Conservation (phyloP, 371 early-diverging fungal species). For the Syncephalastrum contaminatum region DNA sequence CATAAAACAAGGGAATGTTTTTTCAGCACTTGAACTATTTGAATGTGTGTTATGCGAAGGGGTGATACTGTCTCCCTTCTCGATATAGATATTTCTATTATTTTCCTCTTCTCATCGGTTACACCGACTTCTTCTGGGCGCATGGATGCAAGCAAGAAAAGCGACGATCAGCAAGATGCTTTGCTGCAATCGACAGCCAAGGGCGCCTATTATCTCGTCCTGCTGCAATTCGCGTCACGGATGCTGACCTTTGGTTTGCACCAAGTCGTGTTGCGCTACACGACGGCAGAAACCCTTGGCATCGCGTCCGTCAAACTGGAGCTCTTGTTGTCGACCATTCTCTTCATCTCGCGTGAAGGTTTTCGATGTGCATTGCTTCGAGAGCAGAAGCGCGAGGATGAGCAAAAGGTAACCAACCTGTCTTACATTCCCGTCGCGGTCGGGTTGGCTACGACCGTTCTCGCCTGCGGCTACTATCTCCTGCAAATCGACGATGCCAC, state of each 20-base stretch:
- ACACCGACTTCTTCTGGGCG: too few relatives aligned
- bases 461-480: slow-evolving; percentile 55
- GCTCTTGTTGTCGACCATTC: slow-evolving; percentile 78
- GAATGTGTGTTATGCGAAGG: too few relatives aligned
- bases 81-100: too few relatives aligned
- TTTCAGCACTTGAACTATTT: too few relatives aligned
- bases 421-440: slow-evolving; percentile 70
- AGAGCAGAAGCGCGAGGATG: slow-evolving; percentile 16
- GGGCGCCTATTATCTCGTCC: slow-evolving; percentile 76
- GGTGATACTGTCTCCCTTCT: too few relatives aligned
- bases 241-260: slow-evolving; percentile 79
- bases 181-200: slow-evolving; percentile 55
- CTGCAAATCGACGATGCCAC: slow-evolving; percentile 31
- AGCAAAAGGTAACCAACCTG: slow-evolving; percentile 74
- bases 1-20: slow-evolving; percentile 3
- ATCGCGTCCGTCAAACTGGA: slow-evolving; percentile 86
- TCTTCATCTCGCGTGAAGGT: slow-evolving; percentile 91
- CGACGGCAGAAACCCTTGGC: slow-evolving; percentile 74
- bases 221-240: slow-evolving; percentile 79
- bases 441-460: slow-evolving; percentile 55
- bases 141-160: too few relatives aligned
- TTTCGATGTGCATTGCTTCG: slow-evolving; percentile 81
- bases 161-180: slow-evolving; percentile 14
- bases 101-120: too few relatives aligned
- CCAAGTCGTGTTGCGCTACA: slow-evolving; percentile 71